Base-by-base conservation (phyloP, 352 stramenopile genomes). In the Blastocystis sp. region DNA sequence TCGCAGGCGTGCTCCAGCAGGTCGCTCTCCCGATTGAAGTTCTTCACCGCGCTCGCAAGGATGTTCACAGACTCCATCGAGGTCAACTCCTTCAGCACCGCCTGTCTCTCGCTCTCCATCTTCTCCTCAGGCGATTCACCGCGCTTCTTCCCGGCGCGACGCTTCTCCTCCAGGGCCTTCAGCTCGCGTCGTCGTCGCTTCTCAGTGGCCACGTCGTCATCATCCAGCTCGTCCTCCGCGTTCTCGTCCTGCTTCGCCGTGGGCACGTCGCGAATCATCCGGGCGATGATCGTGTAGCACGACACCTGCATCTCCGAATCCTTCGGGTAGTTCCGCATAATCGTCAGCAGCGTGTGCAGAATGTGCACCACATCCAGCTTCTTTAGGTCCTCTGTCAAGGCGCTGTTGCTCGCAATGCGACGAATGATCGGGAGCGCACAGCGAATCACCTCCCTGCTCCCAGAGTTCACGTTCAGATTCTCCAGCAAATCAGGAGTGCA, bases 291-390 rank as follows among this genome's bases (percentile, higher is more conserved):
- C 73, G 73, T 85, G 43, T 66, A 66, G 73, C 73, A 85, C 34
- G 45, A 66, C 6, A 26, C 26, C 73, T 85, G 73, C 73, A 66
- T 24, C 47, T 85, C 73, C 50, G 30, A 6, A 43, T 85, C 73
- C 37, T 85, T 55, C 6, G 73, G 50, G 39, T 65, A 85, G n/a
- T 53, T 66, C 11, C 73, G 73, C 39, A 85, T 47, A 30, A 85
- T 85, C 73, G 68, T 85, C 73, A 85, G 50, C 43, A 85, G 73
- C 53, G 63, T 85, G 43, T 65, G 53, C 73, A 85, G 47, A 85
- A 85, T 85, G 43, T 65, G 53, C 73, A 85, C 24, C 65, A 85
- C 68, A 26, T 85, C 73, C 73, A 85, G 53, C 39, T 85, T 85
- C 73, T 54, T 30, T 37, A 85, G 50, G 5, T n/a, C 45, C 18